A percentile compares a stretch with the other conserved stretches of the same genome.
phyloP scores from a whole-genome alignment of 2,329 filamentous ascomycete species.

The Claviceps fusiformis region DNA sequence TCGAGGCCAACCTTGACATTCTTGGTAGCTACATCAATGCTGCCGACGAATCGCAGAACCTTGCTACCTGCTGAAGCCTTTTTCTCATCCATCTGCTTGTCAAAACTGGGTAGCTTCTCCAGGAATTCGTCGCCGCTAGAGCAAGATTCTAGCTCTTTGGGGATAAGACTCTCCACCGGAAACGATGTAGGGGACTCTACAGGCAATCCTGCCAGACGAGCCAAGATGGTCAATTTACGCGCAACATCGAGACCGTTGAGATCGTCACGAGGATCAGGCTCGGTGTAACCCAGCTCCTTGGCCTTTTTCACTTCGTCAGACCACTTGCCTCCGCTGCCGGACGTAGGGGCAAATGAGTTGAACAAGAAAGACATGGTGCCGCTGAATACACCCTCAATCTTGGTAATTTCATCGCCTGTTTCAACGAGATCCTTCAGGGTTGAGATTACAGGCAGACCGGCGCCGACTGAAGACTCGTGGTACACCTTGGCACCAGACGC shows the following conservation, averaged over 20 bases:
- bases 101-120: conserved; percentile 64
- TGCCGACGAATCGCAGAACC: conserved; percentile 87
- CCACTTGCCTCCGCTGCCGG: conserved; percentile 65
- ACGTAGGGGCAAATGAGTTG: conserved; percentile 84
- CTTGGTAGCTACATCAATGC: conserved; percentile 70
- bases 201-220: conserved; percentile 67
- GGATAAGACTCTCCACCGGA: conserved; percentile 88
- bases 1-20: conserved; percentile 85
- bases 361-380: conserved; percentile 97
- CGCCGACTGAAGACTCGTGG: conserved; percentile 90
- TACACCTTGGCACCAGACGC: conserved; percentile 69
- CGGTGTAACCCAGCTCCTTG: conserved; percentile 84
- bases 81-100: conserved; percentile 76
- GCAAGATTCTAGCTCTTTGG: conserved; percentile 66
- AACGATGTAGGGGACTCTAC: conserved; percentile 78
- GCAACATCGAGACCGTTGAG: conserved; percentile 83
- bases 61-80: conserved; percentile 82
- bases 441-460: conserved; percentile 83
- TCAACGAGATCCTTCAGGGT: conserved; percentile 89
- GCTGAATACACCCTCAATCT: conserved; percentile 94
- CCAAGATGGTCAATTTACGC: conserved; percentile 91
- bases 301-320: conserved; percentile 84
- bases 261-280: conserved; percentile 77
- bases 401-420: conserved; percentile 81
- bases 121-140: conserved; percentile 77